Evolutionary conservation across 129 eudicot species (phyloP).

Genomic region (Ambrosia trifida): DNA sequence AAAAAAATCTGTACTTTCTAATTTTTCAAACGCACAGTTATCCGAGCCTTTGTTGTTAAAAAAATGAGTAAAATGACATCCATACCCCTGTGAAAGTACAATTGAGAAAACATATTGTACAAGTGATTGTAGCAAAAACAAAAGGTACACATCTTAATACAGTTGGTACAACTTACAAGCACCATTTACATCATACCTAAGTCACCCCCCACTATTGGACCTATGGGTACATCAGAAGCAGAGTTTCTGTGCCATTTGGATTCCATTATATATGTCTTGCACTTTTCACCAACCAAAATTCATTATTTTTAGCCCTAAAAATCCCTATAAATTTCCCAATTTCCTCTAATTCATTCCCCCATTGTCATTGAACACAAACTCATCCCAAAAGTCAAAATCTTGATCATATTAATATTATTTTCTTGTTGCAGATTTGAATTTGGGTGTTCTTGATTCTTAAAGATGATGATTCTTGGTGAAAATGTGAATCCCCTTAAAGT

Average conservation of each 20-base stretch:
- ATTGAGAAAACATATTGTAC: background rate
- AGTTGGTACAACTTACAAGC: slow-evolving; percentile 16
- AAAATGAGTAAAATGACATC: slow-evolving; percentile 8
- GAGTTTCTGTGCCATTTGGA: slow-evolving; percentile 32
- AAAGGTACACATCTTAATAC: slow-evolving; percentile 12
- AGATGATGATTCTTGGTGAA: slow-evolving; percentile 52
- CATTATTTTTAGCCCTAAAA: slow-evolving; percentile 20
- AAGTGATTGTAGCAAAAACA: background rate
- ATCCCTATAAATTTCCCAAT: slow-evolving; percentile 23
- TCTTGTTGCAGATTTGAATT: slow-evolving; percentile 23
- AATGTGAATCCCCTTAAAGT: slow-evolving; percentile 44
- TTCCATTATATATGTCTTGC: slow-evolving; percentile 37
- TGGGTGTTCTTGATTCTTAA: slow-evolving; percentile 16
- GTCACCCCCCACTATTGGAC: slow-evolving; percentile 25
- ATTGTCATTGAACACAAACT: slow-evolving; percentile 12
- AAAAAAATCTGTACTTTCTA: too few relatives aligned
- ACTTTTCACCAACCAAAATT: slow-evolving; percentile 36
- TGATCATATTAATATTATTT: slow-evolving; percentile 2
- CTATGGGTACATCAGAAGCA: slow-evolving; percentile 22
- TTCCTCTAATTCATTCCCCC: slow-evolving; percentile 10
- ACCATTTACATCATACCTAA: slow-evolving; percentile 28
- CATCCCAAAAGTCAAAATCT: slow-evolving; percentile 19
- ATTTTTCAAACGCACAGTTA: too few relatives aligned
- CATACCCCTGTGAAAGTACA: background rate
- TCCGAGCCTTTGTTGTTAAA: too few relatives aligned